Conservation (phyloP, 2,329 filamentous ascomycete species). For the Calonectria henricotiae region DNA sequence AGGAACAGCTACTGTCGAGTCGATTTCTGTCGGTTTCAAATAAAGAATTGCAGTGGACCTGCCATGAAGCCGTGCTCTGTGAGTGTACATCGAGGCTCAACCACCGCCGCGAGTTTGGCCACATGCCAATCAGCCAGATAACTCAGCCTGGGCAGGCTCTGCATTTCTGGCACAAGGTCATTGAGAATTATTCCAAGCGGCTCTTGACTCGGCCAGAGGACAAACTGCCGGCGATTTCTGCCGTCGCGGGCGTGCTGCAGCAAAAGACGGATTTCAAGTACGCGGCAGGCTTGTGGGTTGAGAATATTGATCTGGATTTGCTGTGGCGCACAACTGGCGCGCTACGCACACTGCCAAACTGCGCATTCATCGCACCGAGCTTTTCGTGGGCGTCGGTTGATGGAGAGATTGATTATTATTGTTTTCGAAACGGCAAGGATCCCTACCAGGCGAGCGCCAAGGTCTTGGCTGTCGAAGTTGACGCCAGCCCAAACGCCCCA, state of each 20-base stretch:
- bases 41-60: slow-evolving; percentile 44
- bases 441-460: slow-evolving; percentile 38
- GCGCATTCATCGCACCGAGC: slow-evolving; percentile 44
- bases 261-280: slow-evolving; percentile 48
- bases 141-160: slow-evolving; percentile 43
- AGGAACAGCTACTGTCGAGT: slow-evolving; percentile 43
- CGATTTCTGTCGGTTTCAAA: slow-evolving; percentile 40
- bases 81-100: slow-evolving; percentile 51
- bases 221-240: slow-evolving; percentile 54
- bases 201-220: slow-evolving; percentile 47
- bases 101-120: slow-evolving; percentile 46
- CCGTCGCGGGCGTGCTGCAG: slow-evolving; percentile 49
- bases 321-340: slow-evolving; percentile 42
- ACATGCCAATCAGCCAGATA: slow-evolving; percentile 38
- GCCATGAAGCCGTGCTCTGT: slow-evolving; percentile 44
- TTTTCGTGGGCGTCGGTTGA: slow-evolving; percentile 50
- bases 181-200: slow-evolving; percentile 52
- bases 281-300: slow-evolving; percentile 53
- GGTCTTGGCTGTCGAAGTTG: slow-evolving; percentile 33
- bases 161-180: slow-evolving; percentile 52
- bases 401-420: slow-evolving; percentile 49
- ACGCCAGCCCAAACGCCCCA: slow-evolving; percentile 34
- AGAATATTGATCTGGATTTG: slow-evolving; percentile 49
- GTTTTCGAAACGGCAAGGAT: slow-evolving; percentile 45
- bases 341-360: neutral